phyloP scores from a whole-genome alignment of 495 filamentous ascomycete genomes.

The Filosporella fistucella region DNA sequence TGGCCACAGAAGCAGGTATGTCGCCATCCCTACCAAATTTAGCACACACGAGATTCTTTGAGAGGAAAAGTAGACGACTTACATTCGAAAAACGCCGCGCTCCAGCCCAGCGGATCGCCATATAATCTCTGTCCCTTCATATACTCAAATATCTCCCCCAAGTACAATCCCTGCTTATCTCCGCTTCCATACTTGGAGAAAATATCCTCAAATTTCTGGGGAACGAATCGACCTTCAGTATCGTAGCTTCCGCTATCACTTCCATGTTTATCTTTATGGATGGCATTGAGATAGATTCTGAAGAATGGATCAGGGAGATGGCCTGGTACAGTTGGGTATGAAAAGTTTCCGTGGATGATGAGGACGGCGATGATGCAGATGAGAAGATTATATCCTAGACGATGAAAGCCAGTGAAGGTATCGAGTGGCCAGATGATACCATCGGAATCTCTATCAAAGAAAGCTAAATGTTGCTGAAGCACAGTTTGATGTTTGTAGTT shows the following conservation, averaged over 20 bases:
- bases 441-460: constrained; percentile 49
- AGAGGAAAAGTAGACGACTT: neutral
- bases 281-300: constrained; percentile 40
- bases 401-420: constrained; percentile 48
- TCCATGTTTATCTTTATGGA: constrained; percentile 58
- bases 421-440: constrained; percentile 47
- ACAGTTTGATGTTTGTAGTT: constrained; percentile 18
- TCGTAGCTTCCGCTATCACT: constrained; percentile 48
- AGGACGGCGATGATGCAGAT: constrained; percentile 38
- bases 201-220: constrained; percentile 53
- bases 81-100: constrained; percentile 36
- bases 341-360: constrained; percentile 46
- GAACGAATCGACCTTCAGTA: constrained; percentile 48
- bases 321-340: constrained; percentile 41
- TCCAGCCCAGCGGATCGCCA: constrained; percentile 42
- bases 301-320: constrained; percentile 45
- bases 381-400: constrained; percentile 43
- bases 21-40: constrained; percentile 35
- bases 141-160: constrained; percentile 29
- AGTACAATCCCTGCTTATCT: constrained; percentile 24
- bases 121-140: constrained; percentile 36
- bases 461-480: constrained; percentile 50
- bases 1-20: constrained; percentile 39
- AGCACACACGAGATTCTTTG: neutral
- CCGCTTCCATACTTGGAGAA: constrained; percentile 46